These are phyloP conservation scores for Xylogone sp. DNA, from an alignment of 2,329 filamentous ascomycete genomes.

Conservation along the genomic window DNA sequence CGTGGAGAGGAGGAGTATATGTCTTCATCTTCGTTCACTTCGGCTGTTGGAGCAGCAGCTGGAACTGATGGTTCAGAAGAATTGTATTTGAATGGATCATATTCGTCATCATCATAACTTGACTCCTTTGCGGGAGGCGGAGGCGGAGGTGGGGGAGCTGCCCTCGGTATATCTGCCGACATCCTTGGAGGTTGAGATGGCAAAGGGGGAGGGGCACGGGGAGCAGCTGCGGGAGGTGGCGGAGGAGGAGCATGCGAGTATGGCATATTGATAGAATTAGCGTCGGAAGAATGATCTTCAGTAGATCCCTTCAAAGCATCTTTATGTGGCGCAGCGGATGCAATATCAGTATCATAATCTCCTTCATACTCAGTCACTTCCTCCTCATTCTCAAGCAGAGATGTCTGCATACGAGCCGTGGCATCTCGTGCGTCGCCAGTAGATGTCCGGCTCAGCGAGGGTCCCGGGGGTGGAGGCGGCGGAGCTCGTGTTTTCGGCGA, in stretches of 20 bases:
- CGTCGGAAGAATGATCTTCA: slow-evolving; percentile 44
- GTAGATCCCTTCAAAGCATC: slow-evolving; percentile 83
- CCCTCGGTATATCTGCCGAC: slow-evolving; percentile 69
- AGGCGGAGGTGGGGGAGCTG: slow-evolving; percentile 55
- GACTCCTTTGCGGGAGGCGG: slow-evolving; percentile 26
- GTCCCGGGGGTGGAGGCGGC: slow-evolving; percentile 59
- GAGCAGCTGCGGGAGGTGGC: slow-evolving; percentile 48
- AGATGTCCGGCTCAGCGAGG: slow-evolving; percentile 52
- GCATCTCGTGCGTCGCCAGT: slow-evolving; percentile 50
- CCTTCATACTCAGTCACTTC: slow-evolving; percentile 94
- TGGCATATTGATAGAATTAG: slow-evolving; percentile 6
- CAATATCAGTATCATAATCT: slow-evolving; percentile 97
- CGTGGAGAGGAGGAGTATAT: slow-evolving; percentile 30
- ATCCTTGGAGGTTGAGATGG: slow-evolving; percentile 57
- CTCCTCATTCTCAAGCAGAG: slow-evolving; percentile 62
- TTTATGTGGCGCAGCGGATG: slow-evolving; percentile 88
- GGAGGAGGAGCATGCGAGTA: slow-evolving; percentile 42
- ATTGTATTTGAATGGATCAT: slow-evolving; percentile 62
- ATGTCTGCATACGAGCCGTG: slow-evolving; percentile 38
- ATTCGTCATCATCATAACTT: slow-evolving; percentile 66
- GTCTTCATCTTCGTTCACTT: slow-evolving; percentile 20
- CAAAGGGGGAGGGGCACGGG: slow-evolving; percentile 62
- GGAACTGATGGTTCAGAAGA: slow-evolving; percentile 19
- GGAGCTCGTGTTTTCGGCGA: slow-evolving; percentile 58
- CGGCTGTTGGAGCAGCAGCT: background rate